Conservation (phyloP, 176 grass and related monocot species). For the Oryza glaberrima region DNA sequence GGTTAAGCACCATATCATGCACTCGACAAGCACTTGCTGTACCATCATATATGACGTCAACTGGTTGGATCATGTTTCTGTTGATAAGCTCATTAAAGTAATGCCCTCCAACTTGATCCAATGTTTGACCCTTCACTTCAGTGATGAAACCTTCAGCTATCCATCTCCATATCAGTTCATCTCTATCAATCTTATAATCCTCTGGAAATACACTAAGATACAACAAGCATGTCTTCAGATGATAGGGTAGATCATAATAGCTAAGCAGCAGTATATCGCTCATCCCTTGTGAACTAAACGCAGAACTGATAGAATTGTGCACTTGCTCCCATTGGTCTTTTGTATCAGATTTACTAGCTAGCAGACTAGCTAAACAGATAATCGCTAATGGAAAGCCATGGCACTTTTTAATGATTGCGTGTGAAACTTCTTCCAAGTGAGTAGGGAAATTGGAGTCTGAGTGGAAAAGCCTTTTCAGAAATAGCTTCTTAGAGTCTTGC, state of each 20-base stretch:
- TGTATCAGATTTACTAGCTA: background rate
- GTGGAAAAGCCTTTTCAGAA: constrained; percentile 10
- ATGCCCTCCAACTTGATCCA: too few species aligned
- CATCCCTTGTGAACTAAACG: background rate
- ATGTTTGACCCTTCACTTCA: background rate
- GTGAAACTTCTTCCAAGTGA: background rate
- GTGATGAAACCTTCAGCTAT: constrained; percentile 37
- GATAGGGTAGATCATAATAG: constrained; percentile 18
- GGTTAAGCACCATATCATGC: constrained; percentile 9
- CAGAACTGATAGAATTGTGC: constrained; percentile 1
- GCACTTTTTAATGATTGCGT: constrained; percentile 22
- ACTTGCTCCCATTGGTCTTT: background rate
- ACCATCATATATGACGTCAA: background rate
- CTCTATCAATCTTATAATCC: background rate
- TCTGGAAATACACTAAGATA: constrained; percentile 14
- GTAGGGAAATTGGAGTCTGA: background rate
- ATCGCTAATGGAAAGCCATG: constrained; percentile 29
- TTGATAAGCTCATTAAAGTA: too few species aligned
- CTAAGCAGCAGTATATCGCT: constrained; percentile 35
- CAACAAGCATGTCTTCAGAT: background rate
- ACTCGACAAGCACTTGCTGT: background rate
- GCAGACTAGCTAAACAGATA: background rate
- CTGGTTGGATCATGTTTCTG: background rate
- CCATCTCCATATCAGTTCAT: constrained; percentile 20
- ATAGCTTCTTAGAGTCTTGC: background rate